Conservation (phyloP, 345 rosid species). For the Iberis pinnata region DNA sequence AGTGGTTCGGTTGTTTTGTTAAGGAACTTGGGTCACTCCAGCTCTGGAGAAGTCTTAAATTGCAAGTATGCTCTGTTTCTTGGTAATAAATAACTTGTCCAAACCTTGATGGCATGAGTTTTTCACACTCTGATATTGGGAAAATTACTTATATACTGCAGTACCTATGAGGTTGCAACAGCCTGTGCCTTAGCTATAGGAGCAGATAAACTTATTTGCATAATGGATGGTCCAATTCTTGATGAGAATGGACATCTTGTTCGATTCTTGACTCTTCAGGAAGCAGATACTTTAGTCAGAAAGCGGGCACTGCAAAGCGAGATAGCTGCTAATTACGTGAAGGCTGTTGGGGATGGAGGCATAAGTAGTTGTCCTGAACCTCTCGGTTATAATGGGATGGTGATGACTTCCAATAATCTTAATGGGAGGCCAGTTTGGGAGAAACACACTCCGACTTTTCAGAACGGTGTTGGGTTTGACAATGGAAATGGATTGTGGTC, state of each 20-base stretch:
- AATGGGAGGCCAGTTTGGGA: slow-evolving; percentile 39
- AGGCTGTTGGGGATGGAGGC: slow-evolving; percentile 66
- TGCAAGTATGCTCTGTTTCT: slow-evolving; percentile 71
- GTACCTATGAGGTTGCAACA: slow-evolving; percentile 97
- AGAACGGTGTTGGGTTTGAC: slow-evolving; percentile 84
- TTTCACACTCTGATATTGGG: slow-evolving; percentile 2
- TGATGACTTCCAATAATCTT: slow-evolving; percentile 25
- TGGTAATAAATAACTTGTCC: not conserved
- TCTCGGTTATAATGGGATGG: slow-evolving; percentile 41
- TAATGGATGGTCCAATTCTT: slow-evolving; percentile 83
- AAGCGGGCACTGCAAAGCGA: slow-evolving; percentile 84
- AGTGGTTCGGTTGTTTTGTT: slow-evolving; percentile 70
- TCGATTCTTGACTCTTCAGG: slow-evolving; percentile 77
- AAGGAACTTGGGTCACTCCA: slow-evolving; percentile 90
- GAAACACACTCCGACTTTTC: slow-evolving; percentile 45
- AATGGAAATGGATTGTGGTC: slow-evolving; percentile 74
- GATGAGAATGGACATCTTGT: slow-evolving; percentile 80
- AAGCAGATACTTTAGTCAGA: slow-evolving; percentile 83
- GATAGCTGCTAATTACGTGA: slow-evolving; percentile 77
- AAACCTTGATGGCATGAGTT: not conserved
- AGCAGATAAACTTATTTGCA: slow-evolving; percentile 25
- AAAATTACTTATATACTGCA: slow-evolving; percentile 31
- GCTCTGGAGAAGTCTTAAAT: slow-evolving; percentile 92
- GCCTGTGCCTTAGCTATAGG: slow-evolving; percentile 92
- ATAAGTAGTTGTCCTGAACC: slow-evolving; percentile 28